Percentiles rank a stretch among this genome's conserved stretches.
phyloP scores from a whole-genome alignment of 2,329 filamentous ascomycete species.

The Alternaria solani region DNA sequence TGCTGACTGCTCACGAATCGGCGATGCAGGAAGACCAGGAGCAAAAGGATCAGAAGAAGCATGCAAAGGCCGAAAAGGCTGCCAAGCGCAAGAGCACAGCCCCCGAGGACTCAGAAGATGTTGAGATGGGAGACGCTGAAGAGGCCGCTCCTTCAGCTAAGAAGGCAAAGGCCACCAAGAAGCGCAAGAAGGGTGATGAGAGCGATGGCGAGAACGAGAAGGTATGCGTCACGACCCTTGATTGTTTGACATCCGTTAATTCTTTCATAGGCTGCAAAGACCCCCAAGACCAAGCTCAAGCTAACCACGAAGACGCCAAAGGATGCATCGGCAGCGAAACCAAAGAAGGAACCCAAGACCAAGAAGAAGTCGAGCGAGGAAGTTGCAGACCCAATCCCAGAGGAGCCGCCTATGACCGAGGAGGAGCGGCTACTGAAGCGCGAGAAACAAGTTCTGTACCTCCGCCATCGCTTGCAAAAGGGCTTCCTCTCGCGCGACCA shows the following conservation, averaged over 20 bases:
- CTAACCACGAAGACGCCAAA: conserved; percentile 54
- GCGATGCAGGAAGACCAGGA: conserved; percentile 65
- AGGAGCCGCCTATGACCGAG: conserved; percentile 63
- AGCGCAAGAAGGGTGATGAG: conserved; percentile 78
- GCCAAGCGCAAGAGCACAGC: conserved; percentile 53
- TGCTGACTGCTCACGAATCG: conserved; percentile 69
- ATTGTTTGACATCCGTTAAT: conserved; percentile 33
- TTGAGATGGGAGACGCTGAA: conserved; percentile 51
- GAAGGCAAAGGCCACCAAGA: conserved; percentile 58
- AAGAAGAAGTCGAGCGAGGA: conserved; percentile 60
- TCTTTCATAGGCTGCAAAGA: conserved; percentile 56
- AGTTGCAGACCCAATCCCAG: conserved; percentile 64
- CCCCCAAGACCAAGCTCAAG: conserved; percentile 60
- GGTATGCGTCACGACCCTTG: conserved; percentile 39
- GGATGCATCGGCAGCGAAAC: conserved; percentile 56
- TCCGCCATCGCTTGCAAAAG: conserved; percentile 94
- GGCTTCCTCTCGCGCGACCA: conserved; percentile 87
- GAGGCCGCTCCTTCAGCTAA: conserved; percentile 49
- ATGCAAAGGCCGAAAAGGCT: conserved; percentile 67
- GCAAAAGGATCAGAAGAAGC: conserved; percentile 69
- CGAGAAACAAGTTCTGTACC: conserved; percentile 80
- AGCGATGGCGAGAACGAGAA: conserved; percentile 75
- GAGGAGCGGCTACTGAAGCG: conserved; percentile 65
- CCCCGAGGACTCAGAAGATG: conserved; percentile 45
- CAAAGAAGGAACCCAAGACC: conserved; percentile 67